Evolutionary conservation across 2,329 filamentous ascomycete species (phyloP).

Genomic region (Exophiala lecanii-corni): DNA sequence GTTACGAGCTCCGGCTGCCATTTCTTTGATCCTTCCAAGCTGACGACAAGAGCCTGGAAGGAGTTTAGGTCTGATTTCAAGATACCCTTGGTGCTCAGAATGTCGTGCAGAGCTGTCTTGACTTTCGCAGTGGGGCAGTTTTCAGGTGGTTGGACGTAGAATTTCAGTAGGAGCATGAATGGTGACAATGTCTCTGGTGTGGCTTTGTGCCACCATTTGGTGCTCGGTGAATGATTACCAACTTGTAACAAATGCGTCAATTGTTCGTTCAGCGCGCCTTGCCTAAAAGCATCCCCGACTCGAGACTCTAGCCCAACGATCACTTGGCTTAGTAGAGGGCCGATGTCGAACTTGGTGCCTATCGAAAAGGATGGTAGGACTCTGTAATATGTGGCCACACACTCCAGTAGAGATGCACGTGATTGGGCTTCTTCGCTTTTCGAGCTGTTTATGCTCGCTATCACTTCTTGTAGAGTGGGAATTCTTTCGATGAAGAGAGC

Average conservation of each 20-base stretch:
- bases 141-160: conserved; percentile 29
- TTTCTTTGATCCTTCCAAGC: conserved; percentile 33
- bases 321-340: conserved; percentile 65
- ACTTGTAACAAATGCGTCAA: conserved; percentile 77
- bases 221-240: conserved; percentile 72
- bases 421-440: conserved; percentile 66
- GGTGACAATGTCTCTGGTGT: conserved; percentile 41
- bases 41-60: conserved; percentile 37
- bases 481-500: conserved; percentile 73
- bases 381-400: conserved; percentile 81
- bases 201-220: conserved; percentile 83
- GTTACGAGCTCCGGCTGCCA: conserved; percentile 39
- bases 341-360: conserved; percentile 83
- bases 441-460: conserved; percentile 67
- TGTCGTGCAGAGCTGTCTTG: conserved; percentile 5
- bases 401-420: conserved; percentile 69
- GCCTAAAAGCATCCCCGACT: conserved; percentile 43
- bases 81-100: conserved; percentile 29
- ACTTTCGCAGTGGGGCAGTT: conserved; percentile 4
- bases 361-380: conserved; percentile 73
- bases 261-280: conserved; percentile 63
- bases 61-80: conserved; percentile 31
- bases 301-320: conserved; percentile 57
- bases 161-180: conserved; percentile 40
- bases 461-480: conserved; percentile 76